Evolutionary conservation across 2,329 filamentous ascomycete species (phyloP).

Genomic region (Scedosporium aurantiacum): DNA sequence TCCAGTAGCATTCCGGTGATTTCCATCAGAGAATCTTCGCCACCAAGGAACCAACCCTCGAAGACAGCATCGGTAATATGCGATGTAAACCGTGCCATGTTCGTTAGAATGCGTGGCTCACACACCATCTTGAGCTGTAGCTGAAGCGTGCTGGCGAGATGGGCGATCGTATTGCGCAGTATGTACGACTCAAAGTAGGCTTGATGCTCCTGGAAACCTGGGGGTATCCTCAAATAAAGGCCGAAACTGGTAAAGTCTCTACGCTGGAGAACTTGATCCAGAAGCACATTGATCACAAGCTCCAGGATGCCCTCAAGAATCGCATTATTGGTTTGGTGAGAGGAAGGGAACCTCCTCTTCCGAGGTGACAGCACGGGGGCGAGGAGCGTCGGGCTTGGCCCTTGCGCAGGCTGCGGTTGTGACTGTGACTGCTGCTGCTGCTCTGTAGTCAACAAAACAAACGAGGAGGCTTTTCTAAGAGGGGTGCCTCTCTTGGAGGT

Average conservation of each 20-base stretch:
- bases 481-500: constrained; percentile 41
- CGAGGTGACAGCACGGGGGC: constrained; percentile 50
- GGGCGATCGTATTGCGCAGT: constrained; percentile 61
- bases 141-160: constrained; percentile 59
- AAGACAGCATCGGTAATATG: constrained; percentile 86
- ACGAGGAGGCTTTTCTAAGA: constrained; percentile 75
- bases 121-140: constrained; percentile 60
- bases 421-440: constrained; percentile 1
- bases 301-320: constrained; percentile 69
- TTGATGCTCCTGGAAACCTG: constrained; percentile 88
- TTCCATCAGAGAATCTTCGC: constrained; percentile 71
- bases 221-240: constrained; percentile 76
- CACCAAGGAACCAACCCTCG: constrained; percentile 92
- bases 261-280: constrained; percentile 71
- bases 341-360: constrained; percentile 32
- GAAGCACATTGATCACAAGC: constrained; percentile 67
- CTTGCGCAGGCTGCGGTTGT: constrained; percentile 8
- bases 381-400: constrained; percentile 50
- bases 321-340: constrained; percentile 49
- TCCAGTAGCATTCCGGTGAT: constrained; percentile 79
- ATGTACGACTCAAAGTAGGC: constrained; percentile 92
- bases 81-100: constrained; percentile 67
- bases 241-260: constrained; percentile 88
- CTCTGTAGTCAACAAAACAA: constrained; percentile 69
- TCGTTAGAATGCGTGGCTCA: constrained; percentile 77